Percentiles rank a stretch among this genome's conserved stretches.
Conservation (phyloP, 805 yeast species). For the Kluyveromyces nonfermentans region DNA sequence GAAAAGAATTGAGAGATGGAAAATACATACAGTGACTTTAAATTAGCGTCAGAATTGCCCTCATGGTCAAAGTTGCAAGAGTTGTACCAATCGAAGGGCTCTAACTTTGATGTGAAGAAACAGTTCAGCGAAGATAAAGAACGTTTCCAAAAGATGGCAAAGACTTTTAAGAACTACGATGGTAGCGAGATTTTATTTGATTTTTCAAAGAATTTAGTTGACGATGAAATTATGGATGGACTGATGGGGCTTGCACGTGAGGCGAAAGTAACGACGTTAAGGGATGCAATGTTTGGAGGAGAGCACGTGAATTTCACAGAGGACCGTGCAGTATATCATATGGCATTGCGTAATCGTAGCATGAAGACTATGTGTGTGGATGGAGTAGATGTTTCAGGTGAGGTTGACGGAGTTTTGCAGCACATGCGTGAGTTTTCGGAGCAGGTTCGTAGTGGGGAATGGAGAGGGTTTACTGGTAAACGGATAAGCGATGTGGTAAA, state of each 20-base stretch:
- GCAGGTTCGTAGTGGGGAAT: conserved; percentile 79
- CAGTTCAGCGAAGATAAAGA: conserved; percentile 67
- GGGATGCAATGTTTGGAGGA: conserved; percentile 90
- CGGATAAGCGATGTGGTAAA: conserved; percentile 88
- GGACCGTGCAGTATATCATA: conserved; percentile 94
- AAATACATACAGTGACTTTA: conserved; percentile 38
- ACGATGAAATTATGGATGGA: conserved; percentile 65
- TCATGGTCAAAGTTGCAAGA: conserved; percentile 76
- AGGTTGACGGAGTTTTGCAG: conserved; percentile 80
- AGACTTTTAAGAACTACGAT: conserved; percentile 75
- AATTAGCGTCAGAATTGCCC: conserved; percentile 61
- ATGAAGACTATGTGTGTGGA: conserved; percentile 79
- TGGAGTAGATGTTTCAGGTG: conserved; percentile 81
- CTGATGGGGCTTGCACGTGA: conserved; percentile 79
- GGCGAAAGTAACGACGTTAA: conserved; percentile 75
- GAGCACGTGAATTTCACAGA: conserved; percentile 93
- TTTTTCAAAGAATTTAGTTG: conserved; percentile 87
- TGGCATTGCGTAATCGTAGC: conserved; percentile 90
- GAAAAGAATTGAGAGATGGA: neutral
- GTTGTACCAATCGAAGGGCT: conserved; percentile 61
- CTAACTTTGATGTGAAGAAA: conserved; percentile 60
- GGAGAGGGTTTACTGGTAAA: conserved; percentile 98
- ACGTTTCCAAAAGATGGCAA: conserved; percentile 69
- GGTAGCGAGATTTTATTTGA: conserved; percentile 87
- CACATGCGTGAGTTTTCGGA: conserved; percentile 97